Conservation (phyloP, 1,284 basidiomycete species). For the Abortiporus biennis region DNA sequence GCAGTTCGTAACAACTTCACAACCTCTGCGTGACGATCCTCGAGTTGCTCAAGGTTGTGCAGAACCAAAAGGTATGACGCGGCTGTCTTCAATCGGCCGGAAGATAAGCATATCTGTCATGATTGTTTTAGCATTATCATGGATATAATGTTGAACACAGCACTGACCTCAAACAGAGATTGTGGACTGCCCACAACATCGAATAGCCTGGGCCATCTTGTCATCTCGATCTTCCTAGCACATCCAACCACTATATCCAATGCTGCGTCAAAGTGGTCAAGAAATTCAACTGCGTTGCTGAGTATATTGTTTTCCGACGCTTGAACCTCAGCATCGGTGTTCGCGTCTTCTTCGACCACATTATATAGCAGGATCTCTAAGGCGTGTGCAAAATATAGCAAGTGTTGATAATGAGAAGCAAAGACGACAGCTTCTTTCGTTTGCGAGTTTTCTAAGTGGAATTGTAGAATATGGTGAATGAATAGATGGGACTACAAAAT, state of each 20-base stretch:
- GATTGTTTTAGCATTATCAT: neutral
- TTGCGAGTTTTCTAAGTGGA: slow-evolving; percentile 72
- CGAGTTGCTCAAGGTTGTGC: slow-evolving; percentile 88
- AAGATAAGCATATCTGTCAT: slow-evolving; percentile 67
- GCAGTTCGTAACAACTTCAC: slow-evolving; percentile 74
- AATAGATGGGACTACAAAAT: slow-evolving; percentile 81
- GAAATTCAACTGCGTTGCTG: slow-evolving; percentile 76
- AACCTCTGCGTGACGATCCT: slow-evolving; percentile 75
- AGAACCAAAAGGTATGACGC: slow-evolving; percentile 91
- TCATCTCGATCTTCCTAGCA: slow-evolving; percentile 95
- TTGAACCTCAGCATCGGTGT: slow-evolving; percentile 18
- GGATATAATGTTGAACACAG: neutral
- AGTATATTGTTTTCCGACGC: slow-evolving; percentile 40
- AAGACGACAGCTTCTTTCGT: slow-evolving; percentile 80
- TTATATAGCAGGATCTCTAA: slow-evolving; percentile 93
- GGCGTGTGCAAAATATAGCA: slow-evolving; percentile 93
- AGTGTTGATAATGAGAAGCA: slow-evolving; percentile 80
- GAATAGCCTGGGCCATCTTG: slow-evolving; percentile 87
- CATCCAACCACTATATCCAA: slow-evolving; percentile 95
- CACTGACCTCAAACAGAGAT: slow-evolving; percentile 89
- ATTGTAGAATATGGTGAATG: slow-evolving; percentile 86
- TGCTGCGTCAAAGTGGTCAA: slow-evolving; percentile 90
- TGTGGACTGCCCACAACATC: slow-evolving; percentile 87
- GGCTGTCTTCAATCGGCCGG: slow-evolving; percentile 80
- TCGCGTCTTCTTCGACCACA: slow-evolving; percentile 87